A percentile compares a stretch with the other conserved stretches of the same genome.
Evolutionary conservation across 306 rosid genomes (phyloP).

Genomic region (Amphicarpaea edgeworthii): DNA sequence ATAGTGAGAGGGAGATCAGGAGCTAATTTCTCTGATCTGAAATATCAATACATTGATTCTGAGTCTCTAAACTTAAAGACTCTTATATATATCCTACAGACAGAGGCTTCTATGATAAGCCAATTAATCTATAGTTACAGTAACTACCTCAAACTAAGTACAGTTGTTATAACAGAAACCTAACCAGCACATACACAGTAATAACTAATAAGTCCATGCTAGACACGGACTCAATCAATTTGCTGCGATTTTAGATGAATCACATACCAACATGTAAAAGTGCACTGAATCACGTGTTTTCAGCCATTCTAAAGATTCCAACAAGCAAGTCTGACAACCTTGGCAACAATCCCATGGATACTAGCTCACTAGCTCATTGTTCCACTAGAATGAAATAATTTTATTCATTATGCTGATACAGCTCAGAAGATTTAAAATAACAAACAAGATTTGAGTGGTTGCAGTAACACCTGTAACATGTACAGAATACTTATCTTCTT

Average conservation of each 20-base stretch:
- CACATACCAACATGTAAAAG: too few species aligned
- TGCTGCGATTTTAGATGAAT: too few species aligned
- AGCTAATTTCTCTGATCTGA: not conserved
- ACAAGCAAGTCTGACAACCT: constrained; percentile 7
- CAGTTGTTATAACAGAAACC: not conserved
- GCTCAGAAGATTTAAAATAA: not conserved
- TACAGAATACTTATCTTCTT: not conserved
- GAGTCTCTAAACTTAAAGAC: not conserved
- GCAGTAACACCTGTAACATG: not conserved
- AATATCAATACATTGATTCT: not conserved
- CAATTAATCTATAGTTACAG: not conserved
- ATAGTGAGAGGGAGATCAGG: not conserved
- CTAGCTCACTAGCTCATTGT: not conserved
- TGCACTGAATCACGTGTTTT: too few species aligned
- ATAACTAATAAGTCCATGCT: not conserved
- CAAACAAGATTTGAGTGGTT: not conserved
- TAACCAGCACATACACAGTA: not conserved
- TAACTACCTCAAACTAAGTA: not conserved
- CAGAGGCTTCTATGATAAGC: not conserved
- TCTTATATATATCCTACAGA: not conserved
- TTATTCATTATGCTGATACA: not conserved
- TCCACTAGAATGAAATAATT: not conserved
- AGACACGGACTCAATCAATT: too few species aligned
- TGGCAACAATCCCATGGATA: constrained; percentile 2
- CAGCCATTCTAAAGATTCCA: too few species aligned